These are phyloP conservation scores for Calonectria henricotiae DNA, from an alignment of 2,329 filamentous ascomycete species.

Conservation along the genomic window DNA sequence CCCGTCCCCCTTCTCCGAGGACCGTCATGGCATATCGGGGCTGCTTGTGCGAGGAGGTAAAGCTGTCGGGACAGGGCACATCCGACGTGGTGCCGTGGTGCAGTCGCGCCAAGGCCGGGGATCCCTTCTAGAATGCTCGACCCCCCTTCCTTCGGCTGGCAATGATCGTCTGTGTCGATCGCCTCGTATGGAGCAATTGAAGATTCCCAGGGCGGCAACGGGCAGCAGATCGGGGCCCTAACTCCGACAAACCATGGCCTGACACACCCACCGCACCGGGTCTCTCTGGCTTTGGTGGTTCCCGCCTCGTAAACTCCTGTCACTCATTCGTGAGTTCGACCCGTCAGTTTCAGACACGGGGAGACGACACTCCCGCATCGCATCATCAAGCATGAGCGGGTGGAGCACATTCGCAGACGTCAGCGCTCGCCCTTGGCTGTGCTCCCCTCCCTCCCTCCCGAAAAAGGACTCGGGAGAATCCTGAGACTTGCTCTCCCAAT, in stretches of 20 bases:
- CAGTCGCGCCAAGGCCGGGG: conserved; percentile 15
- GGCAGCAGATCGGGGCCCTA: conserved; percentile 24
- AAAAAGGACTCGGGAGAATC: not conserved
- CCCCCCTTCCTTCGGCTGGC: conserved; percentile 1
- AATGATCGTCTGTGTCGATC: conserved; percentile 25
- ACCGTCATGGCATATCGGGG: conserved; percentile 9
- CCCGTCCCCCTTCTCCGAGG: not conserved
- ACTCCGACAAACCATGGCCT: conserved; percentile 33
- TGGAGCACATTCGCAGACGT: conserved; percentile 33
- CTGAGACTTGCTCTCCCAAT: not conserved
- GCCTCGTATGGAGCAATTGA: conserved; percentile 11
- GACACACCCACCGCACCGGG: not conserved
- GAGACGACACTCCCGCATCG: conserved; percentile 17
- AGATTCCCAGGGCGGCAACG: conserved; percentile 20
- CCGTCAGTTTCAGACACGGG: conserved; percentile 32
- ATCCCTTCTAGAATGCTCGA: conserved; percentile 24
- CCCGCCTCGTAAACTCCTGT: conserved; percentile 14
- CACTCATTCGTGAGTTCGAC: conserved; percentile 1
- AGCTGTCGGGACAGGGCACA: conserved; percentile 7
- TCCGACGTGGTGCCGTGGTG: not conserved
- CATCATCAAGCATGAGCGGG: conserved; percentile 10
- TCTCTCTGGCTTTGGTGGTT: not conserved
- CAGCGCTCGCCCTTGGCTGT: conserved; percentile 32
- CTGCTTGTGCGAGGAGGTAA: conserved; percentile 2
- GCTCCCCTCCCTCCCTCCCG: not conserved